Conservation (phyloP, 306 rosid genomes). For the Abrus pulchellus region DNA sequence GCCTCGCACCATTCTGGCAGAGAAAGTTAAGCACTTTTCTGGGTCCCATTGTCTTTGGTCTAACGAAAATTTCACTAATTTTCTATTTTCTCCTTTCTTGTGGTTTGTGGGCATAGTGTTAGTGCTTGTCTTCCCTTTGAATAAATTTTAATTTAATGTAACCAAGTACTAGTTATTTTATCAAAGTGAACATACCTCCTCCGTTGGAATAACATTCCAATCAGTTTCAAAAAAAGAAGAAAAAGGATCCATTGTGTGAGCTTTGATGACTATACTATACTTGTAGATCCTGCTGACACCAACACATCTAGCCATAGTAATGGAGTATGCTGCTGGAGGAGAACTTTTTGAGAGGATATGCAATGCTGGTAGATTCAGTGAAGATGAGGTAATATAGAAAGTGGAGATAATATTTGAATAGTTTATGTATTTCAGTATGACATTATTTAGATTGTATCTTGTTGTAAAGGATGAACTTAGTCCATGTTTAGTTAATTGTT, state of each 20-base stretch:
- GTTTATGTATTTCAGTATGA: slow-evolving; percentile 29
- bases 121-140: slow-evolving; percentile 6
- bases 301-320: slow-evolving; percentile 84
- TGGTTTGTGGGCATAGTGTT: neutral
- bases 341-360: slow-evolving; percentile 83
- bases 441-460: slow-evolving; percentile 10
- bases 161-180: slow-evolving; percentile 1
- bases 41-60: neutral
- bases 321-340: slow-evolving; percentile 95
- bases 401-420: slow-evolving; percentile 9
- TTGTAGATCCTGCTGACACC: slow-evolving; percentile 80
- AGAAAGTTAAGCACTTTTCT: too few relatives aligned
- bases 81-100: neutral
- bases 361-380: slow-evolving; percentile 81
- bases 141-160: neutral
- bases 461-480: neutral
- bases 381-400: slow-evolving; percentile 76
- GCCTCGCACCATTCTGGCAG: too few relatives aligned
- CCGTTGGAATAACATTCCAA: neutral
- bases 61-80: neutral
- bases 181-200: neutral
- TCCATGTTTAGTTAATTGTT: neutral
- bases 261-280: slow-evolving; percentile 46
- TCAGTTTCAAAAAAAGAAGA: neutral
- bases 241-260: slow-evolving; percentile 20